Base-by-base conservation (phyloP, 2,329 filamentous ascomycete species). In the Ambrosiella beaveri region DNA sequence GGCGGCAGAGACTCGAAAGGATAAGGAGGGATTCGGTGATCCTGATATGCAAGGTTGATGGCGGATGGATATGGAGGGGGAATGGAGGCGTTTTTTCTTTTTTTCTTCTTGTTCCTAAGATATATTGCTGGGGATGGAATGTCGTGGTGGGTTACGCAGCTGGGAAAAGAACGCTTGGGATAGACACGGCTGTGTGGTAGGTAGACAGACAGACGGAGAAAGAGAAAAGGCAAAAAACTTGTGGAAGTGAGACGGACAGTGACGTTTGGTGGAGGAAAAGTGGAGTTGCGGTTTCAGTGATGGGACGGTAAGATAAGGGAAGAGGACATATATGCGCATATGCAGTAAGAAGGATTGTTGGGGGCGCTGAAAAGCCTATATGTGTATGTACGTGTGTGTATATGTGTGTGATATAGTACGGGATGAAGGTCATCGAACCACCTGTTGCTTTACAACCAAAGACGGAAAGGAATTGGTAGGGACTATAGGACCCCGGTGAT, bases 301-400 rank as follows among this genome's bases (percentile, higher is more conserved):
- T 55, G 38, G 53, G 15, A 55, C 12, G 53, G 53, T 36, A 47
- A 47, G 44, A 51, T n/a, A 27, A 51, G 27, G 19, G 47, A 51
- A 51, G 15, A n/a, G 11, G 27, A 4, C 3, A 27, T 27, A 4
- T 27, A 27, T 27, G 27, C 27, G 3, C 27, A 27, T 27, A 27
- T 27, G 27, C 27, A 27, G 27, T 27, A 27, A 27, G 27, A 4
- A 27, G 27, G 27, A 27, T 27, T 27, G 27, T 5, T 27, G 27
- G 3, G 3, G 27, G 27, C 27, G 27, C 27, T 4, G 27, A 27
- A 27, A 27, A 27, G 3, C 27, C 3, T 2, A 27, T 27, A 4
- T 27, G 27, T 27, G 27, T 27, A 27, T 27, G 27, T 27, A 27
- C 27, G 27, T 27, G 27, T 27, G 19, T 27, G 27, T 27, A 4